These are phyloP conservation scores for Penicillium hesseltinei DNA, from an alignment of 2,329 filamentous ascomycete genomes.

Conservation along the genomic window DNA sequence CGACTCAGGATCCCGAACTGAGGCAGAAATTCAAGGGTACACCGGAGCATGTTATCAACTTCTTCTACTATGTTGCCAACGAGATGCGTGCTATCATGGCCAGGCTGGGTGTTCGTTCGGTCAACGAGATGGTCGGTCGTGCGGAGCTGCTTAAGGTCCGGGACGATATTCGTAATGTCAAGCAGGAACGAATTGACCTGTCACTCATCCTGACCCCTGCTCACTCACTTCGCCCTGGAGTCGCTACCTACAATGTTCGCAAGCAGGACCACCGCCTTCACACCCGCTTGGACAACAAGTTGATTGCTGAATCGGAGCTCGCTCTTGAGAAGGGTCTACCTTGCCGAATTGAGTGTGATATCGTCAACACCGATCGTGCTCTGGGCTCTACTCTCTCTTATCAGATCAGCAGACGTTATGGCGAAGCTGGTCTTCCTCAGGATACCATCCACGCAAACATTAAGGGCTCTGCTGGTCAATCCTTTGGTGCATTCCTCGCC, in stretches of 20 bases:
- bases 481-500: conserved; percentile 90
- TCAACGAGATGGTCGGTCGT: conserved; percentile 97
- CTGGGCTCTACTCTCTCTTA: conserved; percentile 93
- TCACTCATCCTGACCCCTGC: conserved; percentile 91
- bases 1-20: conserved; percentile 90
- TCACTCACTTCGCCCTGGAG: conserved; percentile 90
- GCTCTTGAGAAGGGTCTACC: conserved; percentile 93
- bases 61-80: conserved; percentile 97
- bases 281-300: conserved; percentile 91
- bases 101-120: conserved; percentile 85
- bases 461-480: conserved; percentile 93
- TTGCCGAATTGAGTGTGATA: conserved; percentile 89
- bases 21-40: conserved; percentile 91
- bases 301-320: conserved; percentile 91
- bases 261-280: conserved; percentile 96
- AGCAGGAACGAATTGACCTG: conserved; percentile 90
- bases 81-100: conserved; percentile 97
- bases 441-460: conserved; percentile 97
- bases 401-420: conserved; percentile 89
- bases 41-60: conserved; percentile 96
- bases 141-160: conserved; percentile 83
- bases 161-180: conserved; percentile 81
- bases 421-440: conserved; percentile 81
- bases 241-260: conserved; percentile 95
- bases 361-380: conserved; percentile 94